Evolutionary conservation across 768 basidiomycete genomes (phyloP).

Genomic region (Xerocomus brunneocitrinus): DNA sequence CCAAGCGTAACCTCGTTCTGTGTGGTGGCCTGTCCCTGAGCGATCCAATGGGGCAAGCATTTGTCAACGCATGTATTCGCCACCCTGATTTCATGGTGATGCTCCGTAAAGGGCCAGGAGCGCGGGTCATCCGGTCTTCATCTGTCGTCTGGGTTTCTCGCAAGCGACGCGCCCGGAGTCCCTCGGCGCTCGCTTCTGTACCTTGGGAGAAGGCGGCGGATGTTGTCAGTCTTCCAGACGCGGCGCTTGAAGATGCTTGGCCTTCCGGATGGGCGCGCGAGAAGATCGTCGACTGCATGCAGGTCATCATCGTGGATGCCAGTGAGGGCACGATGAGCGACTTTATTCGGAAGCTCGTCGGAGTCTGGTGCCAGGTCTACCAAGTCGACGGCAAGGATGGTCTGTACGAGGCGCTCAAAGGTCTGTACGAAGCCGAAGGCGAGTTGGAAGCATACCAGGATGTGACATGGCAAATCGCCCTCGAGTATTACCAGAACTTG

Average conservation of each 20-base stretch:
- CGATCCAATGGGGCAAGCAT: conserved; percentile 26
- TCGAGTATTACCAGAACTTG: conserved; percentile 19
- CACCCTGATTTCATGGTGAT: conserved; percentile 31
- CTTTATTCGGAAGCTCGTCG: conserved; percentile 26
- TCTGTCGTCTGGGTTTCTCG: conserved; percentile 27
- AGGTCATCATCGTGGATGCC: conserved; percentile 27
- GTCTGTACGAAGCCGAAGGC: conserved; percentile 20
- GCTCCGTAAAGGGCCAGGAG: conserved; percentile 27
- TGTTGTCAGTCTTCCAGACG: conserved; percentile 16
- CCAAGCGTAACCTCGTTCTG: conserved; percentile 21
- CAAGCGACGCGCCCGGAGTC: conserved; percentile 24
- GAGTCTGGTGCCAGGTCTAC: conserved; percentile 28
- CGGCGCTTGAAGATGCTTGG: conserved; percentile 22
- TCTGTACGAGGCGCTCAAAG: conserved; percentile 19
- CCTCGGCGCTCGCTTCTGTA: conserved; percentile 19
- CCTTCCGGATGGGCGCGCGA: conserved; percentile 14
- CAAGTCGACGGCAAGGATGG: conserved; percentile 16
- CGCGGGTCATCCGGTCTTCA: conserved; percentile 24
- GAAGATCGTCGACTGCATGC: conserved; percentile 27
- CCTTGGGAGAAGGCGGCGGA: conserved; percentile 24
- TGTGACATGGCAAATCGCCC: conserved; percentile 8
- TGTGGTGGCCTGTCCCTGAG: conserved; percentile 25
- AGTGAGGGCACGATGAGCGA: conserved; percentile 27
- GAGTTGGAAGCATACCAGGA: conserved; percentile 23
- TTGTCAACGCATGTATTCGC: conserved; percentile 30